Conservation (phyloP, 169 alveolate species). For the Plasmodium malariae region DNA sequence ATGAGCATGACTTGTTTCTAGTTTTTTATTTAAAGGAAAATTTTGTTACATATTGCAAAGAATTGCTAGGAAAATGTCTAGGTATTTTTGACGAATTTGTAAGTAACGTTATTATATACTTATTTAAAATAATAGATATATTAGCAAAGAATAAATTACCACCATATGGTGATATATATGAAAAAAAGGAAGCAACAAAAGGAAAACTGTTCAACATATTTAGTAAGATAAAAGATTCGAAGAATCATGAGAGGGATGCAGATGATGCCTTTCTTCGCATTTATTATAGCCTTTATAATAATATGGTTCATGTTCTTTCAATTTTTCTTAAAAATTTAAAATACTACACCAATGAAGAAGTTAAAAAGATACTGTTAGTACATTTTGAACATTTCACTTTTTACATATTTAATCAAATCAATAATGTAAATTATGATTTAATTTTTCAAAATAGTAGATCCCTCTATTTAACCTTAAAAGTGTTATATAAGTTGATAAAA, state of each 20-base stretch:
- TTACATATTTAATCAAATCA: slow-evolving; percentile 12
- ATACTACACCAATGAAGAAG: slow-evolving; percentile 25
- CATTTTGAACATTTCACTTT: slow-evolving; percentile 62
- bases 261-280: too few species aligned
- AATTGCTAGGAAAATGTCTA: slow-evolving; percentile 48
- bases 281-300: slow-evolving; percentile 24
- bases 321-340: slow-evolving; percentile 58
- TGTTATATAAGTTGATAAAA: slow-evolving; percentile 27
- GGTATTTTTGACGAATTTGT: slow-evolving; percentile 29
- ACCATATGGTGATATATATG: not conserved
- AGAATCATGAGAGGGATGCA: not conserved
- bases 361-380: slow-evolving; percentile 27
- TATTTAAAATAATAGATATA: slow-evolving; percentile 7
- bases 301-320: not conserved
- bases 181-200: not conserved
- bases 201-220: slow-evolving; percentile 11
- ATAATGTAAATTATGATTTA: slow-evolving; percentile 30
- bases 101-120: slow-evolving; percentile 16
- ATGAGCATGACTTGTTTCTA: slow-evolving; percentile 45
- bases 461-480: slow-evolving; percentile 38
- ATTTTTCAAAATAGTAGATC: slow-evolving; percentile 55
- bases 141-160: slow-evolving; percentile 13
- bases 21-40: slow-evolving; percentile 3
- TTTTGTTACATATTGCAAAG: slow-evolving; percentile 13
- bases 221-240: not conserved